Conservation (phyloP, 2,329 filamentous ascomycete species). For the Ceratocystis destructans region DNA sequence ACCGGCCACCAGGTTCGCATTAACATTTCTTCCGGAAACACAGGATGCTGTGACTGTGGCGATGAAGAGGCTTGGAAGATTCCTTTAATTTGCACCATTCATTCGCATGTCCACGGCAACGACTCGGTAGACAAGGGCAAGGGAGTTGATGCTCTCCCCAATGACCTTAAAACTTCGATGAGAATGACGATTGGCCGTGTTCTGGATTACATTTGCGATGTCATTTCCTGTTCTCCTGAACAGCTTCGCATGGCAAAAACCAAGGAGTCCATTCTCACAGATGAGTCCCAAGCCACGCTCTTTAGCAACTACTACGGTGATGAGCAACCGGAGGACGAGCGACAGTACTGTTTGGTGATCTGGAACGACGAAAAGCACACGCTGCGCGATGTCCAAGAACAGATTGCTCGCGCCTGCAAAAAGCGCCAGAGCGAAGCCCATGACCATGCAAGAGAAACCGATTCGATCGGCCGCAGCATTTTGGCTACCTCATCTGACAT, state of each 20-base stretch:
- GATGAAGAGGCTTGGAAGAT: slow-evolving; percentile 87
- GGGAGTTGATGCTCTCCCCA: slow-evolving; percentile 41
- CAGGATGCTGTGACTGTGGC: slow-evolving; percentile 93
- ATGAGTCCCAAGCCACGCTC: slow-evolving; percentile 62
- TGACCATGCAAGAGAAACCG: slow-evolving; percentile 70
- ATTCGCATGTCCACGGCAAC: slow-evolving; percentile 46
- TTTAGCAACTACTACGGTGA: slow-evolving; percentile 41
- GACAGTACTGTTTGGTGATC: slow-evolving; percentile 68
- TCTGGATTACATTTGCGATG: slow-evolving; percentile 92
- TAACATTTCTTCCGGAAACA: slow-evolving; percentile 75
- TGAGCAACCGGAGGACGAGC: slow-evolving; percentile 25
- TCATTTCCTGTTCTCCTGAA: slow-evolving; percentile 94
- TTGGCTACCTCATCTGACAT: slow-evolving; percentile 64
- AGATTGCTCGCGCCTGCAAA: slow-evolving; percentile 78
- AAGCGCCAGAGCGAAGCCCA: slow-evolving; percentile 56
- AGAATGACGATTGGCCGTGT: slow-evolving; percentile 72
- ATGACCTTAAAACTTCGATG: slow-evolving; percentile 63
- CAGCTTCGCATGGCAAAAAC: slow-evolving; percentile 80
- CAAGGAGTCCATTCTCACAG: slow-evolving; percentile 61
- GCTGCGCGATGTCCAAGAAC: slow-evolving; percentile 74
- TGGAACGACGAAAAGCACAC: slow-evolving; percentile 99
- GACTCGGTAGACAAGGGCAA: background rate
- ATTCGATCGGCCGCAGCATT: slow-evolving; percentile 75
- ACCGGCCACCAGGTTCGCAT: slow-evolving; percentile 85
- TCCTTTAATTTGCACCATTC: slow-evolving; percentile 84